Percentiles rank a stretch among this genome's conserved stretches.
phyloP scores from a whole-genome alignment of 1,139 yeast species.

The Pichia sp. region DNA sequence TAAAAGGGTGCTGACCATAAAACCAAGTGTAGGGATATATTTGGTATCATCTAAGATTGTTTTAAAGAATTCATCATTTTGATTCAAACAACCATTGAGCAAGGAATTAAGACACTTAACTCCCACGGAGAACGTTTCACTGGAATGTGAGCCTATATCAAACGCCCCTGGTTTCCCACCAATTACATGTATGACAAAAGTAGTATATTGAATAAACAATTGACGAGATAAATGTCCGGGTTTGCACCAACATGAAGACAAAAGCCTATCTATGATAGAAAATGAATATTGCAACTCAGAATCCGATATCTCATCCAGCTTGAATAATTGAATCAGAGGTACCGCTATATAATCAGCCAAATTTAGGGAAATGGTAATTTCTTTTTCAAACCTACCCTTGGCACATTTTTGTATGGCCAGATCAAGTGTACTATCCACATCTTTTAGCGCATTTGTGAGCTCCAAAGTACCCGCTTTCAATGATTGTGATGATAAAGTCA shows the following conservation, averaged over 20 bases:
- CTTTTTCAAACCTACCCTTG: slow-evolving; percentile 3
- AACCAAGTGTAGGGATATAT: slow-evolving; percentile 38
- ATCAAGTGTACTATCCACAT: slow-evolving; percentile 22
- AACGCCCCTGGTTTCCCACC: slow-evolving; percentile 31
- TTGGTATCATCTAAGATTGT: slow-evolving; percentile 29
- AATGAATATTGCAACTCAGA: slow-evolving; percentile 36
- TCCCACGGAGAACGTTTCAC: slow-evolving; percentile 37
- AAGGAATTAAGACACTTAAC: slow-evolving; percentile 28
- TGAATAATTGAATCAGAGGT: slow-evolving; percentile 47
- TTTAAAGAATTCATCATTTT: slow-evolving; percentile 18
- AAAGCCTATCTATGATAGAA: slow-evolving; percentile 32
- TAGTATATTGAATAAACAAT: slow-evolving; percentile 40
- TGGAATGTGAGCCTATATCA: slow-evolving; percentile 18
- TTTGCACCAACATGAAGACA: slow-evolving; percentile 39
- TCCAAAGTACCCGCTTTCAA: slow-evolving; percentile 21
- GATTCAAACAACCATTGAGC: slow-evolving; percentile 25
- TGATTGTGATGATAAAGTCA: slow-evolving; percentile 33
- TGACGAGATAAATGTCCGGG: slow-evolving; percentile 29
- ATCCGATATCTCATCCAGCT: slow-evolving; percentile 33
- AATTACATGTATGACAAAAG: slow-evolving; percentile 39
- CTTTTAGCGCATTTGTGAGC: slow-evolving; percentile 27
- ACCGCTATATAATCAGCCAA: slow-evolving; percentile 58
- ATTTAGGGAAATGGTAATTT: slow-evolving; percentile 25
- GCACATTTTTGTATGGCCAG: not conserved
- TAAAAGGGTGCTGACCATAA: slow-evolving; percentile 36